These are phyloP conservation scores for Puccinia coronata DNA, from an alignment of 1,284 basidiomycete genomes.

Conservation along the genomic window DNA sequence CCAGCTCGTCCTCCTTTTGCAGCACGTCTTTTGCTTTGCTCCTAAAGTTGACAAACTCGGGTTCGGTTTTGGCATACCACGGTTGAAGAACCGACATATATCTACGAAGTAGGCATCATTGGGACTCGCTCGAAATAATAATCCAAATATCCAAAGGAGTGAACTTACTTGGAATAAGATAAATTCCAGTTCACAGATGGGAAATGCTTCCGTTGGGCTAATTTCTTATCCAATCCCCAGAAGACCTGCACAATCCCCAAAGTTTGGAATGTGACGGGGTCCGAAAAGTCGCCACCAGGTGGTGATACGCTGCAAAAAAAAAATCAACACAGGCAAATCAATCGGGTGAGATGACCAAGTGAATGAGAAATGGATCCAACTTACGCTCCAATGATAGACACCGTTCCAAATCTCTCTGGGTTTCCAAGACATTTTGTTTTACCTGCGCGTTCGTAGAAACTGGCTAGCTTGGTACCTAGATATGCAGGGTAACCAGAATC, in stretches of 20 bases:
- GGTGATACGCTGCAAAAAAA: conserved; percentile 75
- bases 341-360: background rate
- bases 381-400: conserved; percentile 96
- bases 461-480: conserved; percentile 89
- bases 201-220: conserved; percentile 70
- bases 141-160: no score
- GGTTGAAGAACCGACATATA: conserved; percentile 85
- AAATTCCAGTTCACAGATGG: conserved; percentile 98
- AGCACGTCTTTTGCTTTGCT: conserved; percentile 91
- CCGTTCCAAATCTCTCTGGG: conserved; percentile 83
- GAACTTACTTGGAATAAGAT: conserved; percentile 90
- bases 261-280: conserved; percentile 95
- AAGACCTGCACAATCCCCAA: conserved; percentile 99
- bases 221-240: conserved; percentile 70
- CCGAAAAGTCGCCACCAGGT: conserved; percentile 98
- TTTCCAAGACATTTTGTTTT: conserved; percentile 90
- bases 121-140: background rate
- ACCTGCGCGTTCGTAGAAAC: conserved; percentile 99
- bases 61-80: conserved; percentile 85
- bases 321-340: background rate
- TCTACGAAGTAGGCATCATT: background rate
- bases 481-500: conserved; percentile 99
- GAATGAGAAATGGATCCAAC: conserved; percentile 4
- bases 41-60: conserved; percentile 89
- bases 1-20: conserved; percentile 97